A percentile compares a stretch with the other conserved stretches of the same genome.
phyloP scores from a whole-genome alignment of 768 basidiomycete genomes.

The Erythrobasidium yunnanense region DNA sequence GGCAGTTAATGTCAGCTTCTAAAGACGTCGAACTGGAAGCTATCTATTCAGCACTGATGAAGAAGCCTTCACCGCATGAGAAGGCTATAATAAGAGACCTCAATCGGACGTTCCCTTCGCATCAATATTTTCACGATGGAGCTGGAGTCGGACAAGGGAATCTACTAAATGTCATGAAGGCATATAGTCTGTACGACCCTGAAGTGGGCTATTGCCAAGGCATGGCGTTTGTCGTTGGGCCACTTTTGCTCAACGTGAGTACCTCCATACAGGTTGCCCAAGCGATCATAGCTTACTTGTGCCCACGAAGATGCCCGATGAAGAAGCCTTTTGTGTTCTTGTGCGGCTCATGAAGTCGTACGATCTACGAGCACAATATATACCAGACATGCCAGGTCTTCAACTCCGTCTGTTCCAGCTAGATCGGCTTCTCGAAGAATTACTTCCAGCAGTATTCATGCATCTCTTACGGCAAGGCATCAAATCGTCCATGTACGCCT shows the following conservation, averaged over 20 bases:
- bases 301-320: conserved; percentile 80
- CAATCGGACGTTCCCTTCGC: conserved; percentile 82
- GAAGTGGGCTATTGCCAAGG: conserved; percentile 98
- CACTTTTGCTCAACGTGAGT: conserved; percentile 73
- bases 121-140: conserved; percentile 87
- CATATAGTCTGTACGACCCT: conserved; percentile 76
- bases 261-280: not conserved
- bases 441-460: conserved; percentile 79
- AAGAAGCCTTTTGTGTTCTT: conserved; percentile 92
- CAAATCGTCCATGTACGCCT: conserved; percentile 96
- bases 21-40: conserved; percentile 79
- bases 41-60: conserved; percentile 68
- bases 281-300: not conserved
- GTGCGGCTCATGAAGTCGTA: conserved; percentile 94
- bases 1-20: conserved; percentile 90
- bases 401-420: conserved; percentile 85
- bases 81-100: conserved; percentile 89
- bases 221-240: conserved; percentile 87
- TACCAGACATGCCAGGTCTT: conserved; percentile 98
- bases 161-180: conserved; percentile 92
- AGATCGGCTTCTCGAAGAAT: conserved; percentile 83
- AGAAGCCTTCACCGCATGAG: conserved; percentile 75
- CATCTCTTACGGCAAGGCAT: conserved; percentile 88
- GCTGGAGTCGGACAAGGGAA: conserved; percentile 95
- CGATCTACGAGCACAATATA: conserved; percentile 86